Evolutionary conservation across 176 grass and related monocot species (phyloP), one percentile per base, ranked within the genome.

Genomic region (Carex cristatella): DNA sequence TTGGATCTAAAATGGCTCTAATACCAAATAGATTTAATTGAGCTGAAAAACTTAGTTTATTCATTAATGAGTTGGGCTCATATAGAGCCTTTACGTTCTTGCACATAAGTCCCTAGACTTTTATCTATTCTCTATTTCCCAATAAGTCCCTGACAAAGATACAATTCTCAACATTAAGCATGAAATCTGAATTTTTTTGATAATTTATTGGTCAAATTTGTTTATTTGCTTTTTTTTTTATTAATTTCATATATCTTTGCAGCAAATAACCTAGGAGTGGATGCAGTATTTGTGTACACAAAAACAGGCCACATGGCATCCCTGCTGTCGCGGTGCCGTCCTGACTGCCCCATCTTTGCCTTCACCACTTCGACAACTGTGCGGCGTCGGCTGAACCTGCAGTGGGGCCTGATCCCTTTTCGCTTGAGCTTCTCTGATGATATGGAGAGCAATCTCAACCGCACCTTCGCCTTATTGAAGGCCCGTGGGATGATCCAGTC

Each of bases 381-480:
- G 3, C 87, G 96, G 60, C 88, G 96, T 55, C 77, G 88, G 40
- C 71, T 99, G 85, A 99, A 99, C 85, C 85, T 99, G 28, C 96
- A 95, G 51, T 99, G 96, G 96, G 96, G 96, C 13, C 88, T 99
- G 16, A 92, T 99, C 71, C 96, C 96, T 11, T 99, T 99, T 74
- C 88, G 93, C 61, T 87, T 95, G 23, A 84, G 78, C 65, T 90
- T 95, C 81, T 92, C 89, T 0, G 96, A 92, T 0, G 96, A 99
- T 88, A 99, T 95, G 96, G 96, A 99, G 51, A 99, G 90, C 85
- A 99, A 99, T 67, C 88, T 99, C 54, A 92, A 94, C 88, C 93
- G 96, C 65, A 99, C 96, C 3, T 99, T 99, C 72, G 86, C 93
- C 14, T 85, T 99, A 83, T 91, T 99, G 81, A 99, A 95, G 90